phyloP scores from a whole-genome alignment of 495 filamentous ascomycete genomes.

The Durotheca rogersii region DNA sequence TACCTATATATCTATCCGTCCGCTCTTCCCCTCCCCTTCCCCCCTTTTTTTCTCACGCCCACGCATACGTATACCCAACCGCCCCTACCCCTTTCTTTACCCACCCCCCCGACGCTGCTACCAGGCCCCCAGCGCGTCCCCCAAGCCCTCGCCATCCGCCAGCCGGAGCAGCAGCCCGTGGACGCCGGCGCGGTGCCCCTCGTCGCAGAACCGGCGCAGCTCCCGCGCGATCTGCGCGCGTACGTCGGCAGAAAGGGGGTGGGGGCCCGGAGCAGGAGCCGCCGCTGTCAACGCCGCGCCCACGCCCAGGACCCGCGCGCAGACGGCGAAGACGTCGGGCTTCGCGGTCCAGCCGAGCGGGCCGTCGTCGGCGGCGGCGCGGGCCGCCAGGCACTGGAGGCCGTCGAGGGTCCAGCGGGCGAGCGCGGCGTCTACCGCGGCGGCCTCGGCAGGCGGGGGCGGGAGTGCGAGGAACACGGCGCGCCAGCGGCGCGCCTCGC shows the following conservation, averaged over 20 bases:
- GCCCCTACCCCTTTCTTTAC: too few species aligned
- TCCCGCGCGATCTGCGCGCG: slow-evolving; percentile 19
- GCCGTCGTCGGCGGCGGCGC: slow-evolving; percentile 54
- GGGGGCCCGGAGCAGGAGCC: too few species aligned
- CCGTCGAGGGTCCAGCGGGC: slow-evolving; percentile 60
- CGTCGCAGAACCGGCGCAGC: slow-evolving; percentile 33
- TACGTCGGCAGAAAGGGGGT: too few species aligned
- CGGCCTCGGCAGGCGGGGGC: not conserved
- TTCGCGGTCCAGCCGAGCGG: slow-evolving; percentile 72
- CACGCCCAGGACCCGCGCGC: slow-evolving; percentile 57
- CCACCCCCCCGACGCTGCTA: not conserved
- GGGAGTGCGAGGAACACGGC: slow-evolving; percentile 42
- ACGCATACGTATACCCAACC: not conserved
- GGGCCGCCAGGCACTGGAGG: slow-evolving; percentile 48
- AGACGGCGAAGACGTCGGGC: slow-evolving; percentile 68
- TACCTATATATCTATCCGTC: too few species aligned
- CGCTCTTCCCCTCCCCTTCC: too few species aligned
- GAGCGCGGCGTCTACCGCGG: slow-evolving; percentile 17
- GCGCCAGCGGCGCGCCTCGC: slow-evolving; percentile 68
- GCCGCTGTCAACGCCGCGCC: slow-evolving; percentile 48
- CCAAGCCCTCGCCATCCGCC: slow-evolving; percentile 21
- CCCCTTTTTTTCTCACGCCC: not conserved
- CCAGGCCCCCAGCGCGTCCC: not conserved
- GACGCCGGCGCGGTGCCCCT: slow-evolving; percentile 25
- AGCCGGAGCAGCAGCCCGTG: slow-evolving; percentile 42